Evolutionary conservation across 441 rosid species (phyloP).

Genomic region (Adansonia gregorii): DNA sequence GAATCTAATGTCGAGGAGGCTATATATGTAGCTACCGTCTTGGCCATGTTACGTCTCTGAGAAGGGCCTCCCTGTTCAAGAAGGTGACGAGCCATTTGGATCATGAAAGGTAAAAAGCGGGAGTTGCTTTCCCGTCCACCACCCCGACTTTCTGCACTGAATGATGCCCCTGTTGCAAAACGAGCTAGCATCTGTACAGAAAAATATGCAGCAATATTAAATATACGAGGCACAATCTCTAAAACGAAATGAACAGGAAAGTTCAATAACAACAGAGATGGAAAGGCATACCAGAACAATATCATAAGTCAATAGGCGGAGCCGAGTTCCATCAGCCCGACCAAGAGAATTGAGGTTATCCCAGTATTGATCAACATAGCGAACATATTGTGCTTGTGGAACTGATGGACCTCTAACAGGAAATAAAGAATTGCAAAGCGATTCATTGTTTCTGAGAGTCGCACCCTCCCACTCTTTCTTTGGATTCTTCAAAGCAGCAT

Average conservation of each 20-base stretch:
- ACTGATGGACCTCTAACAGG: conserved; percentile 95
- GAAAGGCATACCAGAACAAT: conserved; percentile 78
- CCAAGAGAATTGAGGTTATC: conserved; percentile 97
- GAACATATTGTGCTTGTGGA: conserved; percentile 79
- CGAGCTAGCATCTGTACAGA: conserved; percentile 92
- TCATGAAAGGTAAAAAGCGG: conserved; percentile 93
- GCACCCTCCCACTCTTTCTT: conserved; percentile 99
- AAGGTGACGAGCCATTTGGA: conserved; percentile 99
- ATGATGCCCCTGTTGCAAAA: conserved; percentile 99
- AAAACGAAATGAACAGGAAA: neutral
- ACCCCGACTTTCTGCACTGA: conserved; percentile 87
- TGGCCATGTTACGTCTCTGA: conserved; percentile 83
- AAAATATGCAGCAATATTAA: conserved; percentile 18
- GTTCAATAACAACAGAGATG: neutral
- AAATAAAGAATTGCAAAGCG: conserved; percentile 97
- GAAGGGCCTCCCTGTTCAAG: conserved; percentile 93
- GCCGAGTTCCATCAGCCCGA: conserved; percentile 96
- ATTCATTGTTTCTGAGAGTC: conserved; percentile 92
- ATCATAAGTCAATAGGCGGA: conserved; percentile 93
- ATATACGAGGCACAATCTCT: neutral
- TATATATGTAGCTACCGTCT: conserved; percentile 75
- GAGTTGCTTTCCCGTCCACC: conserved; percentile 99
- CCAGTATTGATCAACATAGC: conserved; percentile 97
- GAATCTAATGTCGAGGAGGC: conserved; percentile 62
- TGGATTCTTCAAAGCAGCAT: conserved; percentile 91